Evolutionary conservation across 768 basidiomycete species (phyloP), one percentile per base, ranked within the genome.

Genomic region (Termitomyces sp.): DNA sequence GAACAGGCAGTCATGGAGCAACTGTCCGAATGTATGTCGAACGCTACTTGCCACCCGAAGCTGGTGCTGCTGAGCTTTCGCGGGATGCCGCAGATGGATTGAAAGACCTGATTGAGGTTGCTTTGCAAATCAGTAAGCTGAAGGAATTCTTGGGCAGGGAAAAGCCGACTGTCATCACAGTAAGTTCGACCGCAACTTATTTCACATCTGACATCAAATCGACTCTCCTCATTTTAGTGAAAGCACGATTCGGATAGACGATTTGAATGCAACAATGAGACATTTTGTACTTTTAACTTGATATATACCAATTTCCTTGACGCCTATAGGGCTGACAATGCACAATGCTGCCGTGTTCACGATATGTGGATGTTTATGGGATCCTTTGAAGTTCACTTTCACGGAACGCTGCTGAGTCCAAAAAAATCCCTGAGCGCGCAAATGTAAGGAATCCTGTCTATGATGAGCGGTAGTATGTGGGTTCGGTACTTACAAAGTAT

Each of bases 11-110:
- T 60, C 87, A 91, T 50, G 97, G 97, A 44, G 97, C 97, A 22
- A 99, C 97, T 12, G 93, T 98, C 51, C 79, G 97, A 59, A 78
- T 98, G 82, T 99, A 99, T 67, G 86, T 96, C 45, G 97, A 99
- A 74, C 83, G 94, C 67, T 96, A 95, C 66, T 82, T 93, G 40
- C 81, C 85, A 55, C 71, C 84, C 15, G 76, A 81, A 22, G 84
- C 82, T 44, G 86, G 92, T 51, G 75, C 81, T 37, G 79, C 77
- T 61, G 90, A 88, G 68, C 77, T 90, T 55, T 74, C 75, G 58
- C 83, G 84, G 69, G 80, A 88, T 57, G 86, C 97, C 19, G 87
- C 89, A 44, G 89, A 94, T 60, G 97, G 97, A 9, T 75, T 98
- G 65, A 85, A 93, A 75, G 93, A 93, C 19, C 77, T 99, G 61